These are phyloP conservation scores for Suillus americanus DNA, from an alignment of 768 basidiomycete species.

Conservation along the genomic window DNA sequence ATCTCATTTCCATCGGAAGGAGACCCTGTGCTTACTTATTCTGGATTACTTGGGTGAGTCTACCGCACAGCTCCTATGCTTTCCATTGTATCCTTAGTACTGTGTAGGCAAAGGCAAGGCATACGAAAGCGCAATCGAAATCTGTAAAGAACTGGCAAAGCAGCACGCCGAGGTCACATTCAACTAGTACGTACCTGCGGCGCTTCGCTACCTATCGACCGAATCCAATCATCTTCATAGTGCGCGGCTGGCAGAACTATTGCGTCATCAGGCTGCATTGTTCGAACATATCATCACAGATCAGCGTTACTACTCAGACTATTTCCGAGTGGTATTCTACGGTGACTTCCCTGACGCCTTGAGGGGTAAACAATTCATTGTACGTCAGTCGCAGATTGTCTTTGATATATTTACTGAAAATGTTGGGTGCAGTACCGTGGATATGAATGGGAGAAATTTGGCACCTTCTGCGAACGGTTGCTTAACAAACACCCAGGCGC, in stretches of 20 bases:
- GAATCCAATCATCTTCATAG: slow-evolving; percentile 37
- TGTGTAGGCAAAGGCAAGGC: slow-evolving; percentile 87
- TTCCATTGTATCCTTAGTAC: slow-evolving; percentile 8
- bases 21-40: slow-evolving; percentile 86
- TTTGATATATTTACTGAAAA: not conserved
- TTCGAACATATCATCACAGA: slow-evolving; percentile 83
- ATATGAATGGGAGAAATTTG: slow-evolving; percentile 92
- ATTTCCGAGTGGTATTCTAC: slow-evolving; percentile 92
- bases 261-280: slow-evolving; percentile 83
- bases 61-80: not conserved
- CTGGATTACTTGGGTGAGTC: slow-evolving; percentile 86
- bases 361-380: slow-evolving; percentile 88
- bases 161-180: slow-evolving; percentile 90
- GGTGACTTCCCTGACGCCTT: slow-evolving; percentile 88
- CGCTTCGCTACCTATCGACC: not conserved
- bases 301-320: slow-evolving; percentile 86
- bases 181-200: slow-evolving; percentile 66
- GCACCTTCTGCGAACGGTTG: slow-evolving; percentile 88
- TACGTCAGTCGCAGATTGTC: slow-evolving; percentile 34
- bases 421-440: slow-evolving; percentile 72
- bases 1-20: slow-evolving; percentile 91
- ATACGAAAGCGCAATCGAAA: slow-evolving; percentile 93
- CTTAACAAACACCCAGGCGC: slow-evolving; percentile 88
- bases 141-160: slow-evolving; percentile 86
- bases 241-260: slow-evolving; percentile 78